Conservation (phyloP, 2,329 filamentous ascomycete genomes). For the Claviceps sp. region DNA sequence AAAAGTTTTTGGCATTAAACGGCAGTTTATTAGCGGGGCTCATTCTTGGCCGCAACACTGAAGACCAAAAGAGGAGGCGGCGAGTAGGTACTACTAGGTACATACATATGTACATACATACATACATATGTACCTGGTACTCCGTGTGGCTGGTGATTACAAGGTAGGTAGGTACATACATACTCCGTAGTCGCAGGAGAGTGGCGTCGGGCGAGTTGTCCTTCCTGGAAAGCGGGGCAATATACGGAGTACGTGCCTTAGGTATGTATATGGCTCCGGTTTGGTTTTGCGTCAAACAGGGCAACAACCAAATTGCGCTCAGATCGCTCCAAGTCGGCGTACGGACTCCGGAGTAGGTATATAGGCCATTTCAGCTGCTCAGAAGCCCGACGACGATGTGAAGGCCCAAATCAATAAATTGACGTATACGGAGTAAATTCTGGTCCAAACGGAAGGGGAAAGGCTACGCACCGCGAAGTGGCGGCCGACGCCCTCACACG, state of each 20-base stretch:
- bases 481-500: background rate
- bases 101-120: too few species aligned
- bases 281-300: background rate
- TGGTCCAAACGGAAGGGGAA: background rate
- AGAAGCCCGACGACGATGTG: background rate
- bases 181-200: background rate
- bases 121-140: too few species aligned
- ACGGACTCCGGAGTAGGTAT: background rate
- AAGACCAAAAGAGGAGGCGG: background rate
- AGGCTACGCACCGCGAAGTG: background rate
- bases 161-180: too few species aligned
- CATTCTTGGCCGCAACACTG: slow-evolving; percentile 3
- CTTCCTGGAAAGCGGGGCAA: slow-evolving; percentile 4
- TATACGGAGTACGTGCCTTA: background rate
- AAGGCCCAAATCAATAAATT: background rate
- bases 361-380: background rate
- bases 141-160: too few species aligned
- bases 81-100: background rate
- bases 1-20: slow-evolving; percentile 14
- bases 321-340: background rate
- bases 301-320: background rate
- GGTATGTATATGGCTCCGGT: too few species aligned
- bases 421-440: background rate
- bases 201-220: slow-evolving; percentile 3
- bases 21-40: slow-evolving; percentile 8